These are phyloP conservation scores for Metarhizium robertsii DNA, from an alignment of 2,329 filamentous ascomycete genomes.

Conservation along the genomic window DNA sequence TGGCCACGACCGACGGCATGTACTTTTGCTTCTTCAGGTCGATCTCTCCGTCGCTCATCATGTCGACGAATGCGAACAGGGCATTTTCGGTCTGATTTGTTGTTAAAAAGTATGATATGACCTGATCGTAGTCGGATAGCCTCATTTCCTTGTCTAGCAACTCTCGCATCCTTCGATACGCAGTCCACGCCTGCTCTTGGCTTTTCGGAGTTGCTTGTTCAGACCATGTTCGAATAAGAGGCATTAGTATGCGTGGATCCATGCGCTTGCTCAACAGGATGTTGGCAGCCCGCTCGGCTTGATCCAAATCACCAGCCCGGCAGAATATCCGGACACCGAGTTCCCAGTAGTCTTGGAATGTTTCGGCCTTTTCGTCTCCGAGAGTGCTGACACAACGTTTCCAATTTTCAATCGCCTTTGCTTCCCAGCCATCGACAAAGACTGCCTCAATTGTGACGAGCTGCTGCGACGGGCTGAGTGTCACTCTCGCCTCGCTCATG, in stretches of 20 bases:
- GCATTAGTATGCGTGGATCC: conserved; percentile 50
- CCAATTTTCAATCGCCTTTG: conserved; percentile 55
- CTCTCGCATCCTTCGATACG: conserved; percentile 56
- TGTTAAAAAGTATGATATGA: conserved; percentile 62
- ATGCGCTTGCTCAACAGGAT: conserved; percentile 39
- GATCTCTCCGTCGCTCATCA: conserved; percentile 62
- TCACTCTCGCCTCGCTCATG: conserved; percentile 49
- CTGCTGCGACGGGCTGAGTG: conserved; percentile 47
- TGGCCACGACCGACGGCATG: conserved; percentile 44
- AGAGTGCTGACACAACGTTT: conserved; percentile 45
- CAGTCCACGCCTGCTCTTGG: conserved; percentile 52
- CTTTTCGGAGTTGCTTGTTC: conserved; percentile 35
- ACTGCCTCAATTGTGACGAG: conserved; percentile 61
- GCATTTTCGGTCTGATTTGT: conserved; percentile 57
- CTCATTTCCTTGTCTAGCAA: conserved; percentile 51
- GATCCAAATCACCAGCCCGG: conserved; percentile 44
- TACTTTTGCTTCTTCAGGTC: conserved; percentile 34
- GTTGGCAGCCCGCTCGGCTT: conserved; percentile 47
- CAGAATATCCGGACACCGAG: conserved; percentile 59
- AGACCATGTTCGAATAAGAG: conserved; percentile 61
- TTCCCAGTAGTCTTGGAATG: conserved; percentile 49
- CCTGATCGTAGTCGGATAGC: conserved; percentile 67
- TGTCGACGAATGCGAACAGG: conserved; percentile 73
- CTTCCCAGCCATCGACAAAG: conserved; percentile 51
- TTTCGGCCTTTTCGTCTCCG: conserved; percentile 33